Evolutionary conservation across 306 rosid species (phyloP).

Genomic region (Cicer chorassanicum): DNA sequence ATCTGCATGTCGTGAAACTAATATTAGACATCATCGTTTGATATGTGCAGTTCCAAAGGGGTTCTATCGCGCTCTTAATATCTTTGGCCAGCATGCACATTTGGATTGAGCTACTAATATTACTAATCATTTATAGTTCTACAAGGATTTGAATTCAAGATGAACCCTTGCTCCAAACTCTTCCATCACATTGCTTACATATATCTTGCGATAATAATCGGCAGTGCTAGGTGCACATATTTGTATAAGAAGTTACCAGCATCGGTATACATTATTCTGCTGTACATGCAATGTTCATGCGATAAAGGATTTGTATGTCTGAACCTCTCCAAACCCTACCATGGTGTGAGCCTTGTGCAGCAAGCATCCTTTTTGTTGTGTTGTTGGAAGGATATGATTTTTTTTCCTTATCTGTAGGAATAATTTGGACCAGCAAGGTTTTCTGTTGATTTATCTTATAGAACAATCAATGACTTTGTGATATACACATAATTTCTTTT

Average conservation of each 20-base stretch:
- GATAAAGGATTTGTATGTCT: background rate
- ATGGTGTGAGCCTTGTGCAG: background rate
- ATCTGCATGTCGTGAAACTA: background rate
- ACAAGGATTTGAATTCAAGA: slow-evolving; percentile 14
- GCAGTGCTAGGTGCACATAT: background rate
- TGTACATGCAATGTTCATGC: background rate
- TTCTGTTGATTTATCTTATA: background rate
- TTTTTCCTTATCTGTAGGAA: background rate
- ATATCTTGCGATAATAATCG: background rate
- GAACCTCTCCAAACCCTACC: background rate
- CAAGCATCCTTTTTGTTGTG: slow-evolving; percentile 14
- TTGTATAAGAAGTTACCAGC: slow-evolving; percentile 14
- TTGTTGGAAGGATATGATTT: background rate
- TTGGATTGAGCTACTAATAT: slow-evolving; percentile 30
- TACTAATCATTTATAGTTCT: background rate
- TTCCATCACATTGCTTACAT: background rate
- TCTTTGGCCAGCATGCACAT: background rate
- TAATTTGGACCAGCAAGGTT: background rate
- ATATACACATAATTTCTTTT: background rate
- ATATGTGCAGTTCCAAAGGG: slow-evolving; percentile 81
- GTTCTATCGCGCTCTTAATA: slow-evolving; percentile 69
- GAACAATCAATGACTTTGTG: background rate
- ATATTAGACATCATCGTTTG: slow-evolving; percentile 16
- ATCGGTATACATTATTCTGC: background rate
- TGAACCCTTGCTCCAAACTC: slow-evolving; percentile 6